Conservation (phyloP, 257 asterid species). For the Nyctanthes arbortristis region DNA sequence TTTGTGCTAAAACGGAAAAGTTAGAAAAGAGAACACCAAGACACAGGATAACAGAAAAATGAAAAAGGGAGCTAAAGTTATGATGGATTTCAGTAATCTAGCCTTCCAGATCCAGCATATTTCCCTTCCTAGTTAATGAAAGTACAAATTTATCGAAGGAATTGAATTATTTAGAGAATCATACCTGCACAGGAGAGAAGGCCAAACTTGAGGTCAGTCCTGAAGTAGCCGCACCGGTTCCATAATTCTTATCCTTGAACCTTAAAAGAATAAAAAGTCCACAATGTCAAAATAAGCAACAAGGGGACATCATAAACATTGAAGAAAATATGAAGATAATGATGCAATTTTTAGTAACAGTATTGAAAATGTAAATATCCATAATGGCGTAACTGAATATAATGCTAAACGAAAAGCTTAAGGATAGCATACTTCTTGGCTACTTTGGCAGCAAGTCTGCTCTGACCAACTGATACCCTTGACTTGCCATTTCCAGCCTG, state of each 20-base stretch:
- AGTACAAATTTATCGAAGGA: neutral
- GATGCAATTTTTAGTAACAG: neutral
- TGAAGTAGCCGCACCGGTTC: constrained; percentile 90
- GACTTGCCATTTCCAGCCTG: constrained; percentile 96
- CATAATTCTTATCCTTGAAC: constrained; percentile 72
- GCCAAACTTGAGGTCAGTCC: constrained; percentile 96
- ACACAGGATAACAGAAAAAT: too few relatives aligned
- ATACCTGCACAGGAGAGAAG: constrained; percentile 98
- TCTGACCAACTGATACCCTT: constrained; percentile 80
- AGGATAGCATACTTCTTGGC: constrained; percentile 68
- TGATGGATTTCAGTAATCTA: too few relatives aligned
- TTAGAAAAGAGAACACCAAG: too few relatives aligned
- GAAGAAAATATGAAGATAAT: neutral
- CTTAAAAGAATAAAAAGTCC: constrained; percentile 36
- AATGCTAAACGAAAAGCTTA: neutral
- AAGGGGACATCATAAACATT: constrained; percentile 8
- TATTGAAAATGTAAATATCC: neutral
- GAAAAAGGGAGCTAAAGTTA: too few relatives aligned
- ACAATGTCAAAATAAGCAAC: constrained; percentile 15
- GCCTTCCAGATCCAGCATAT: neutral
- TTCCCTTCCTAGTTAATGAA: neutral
- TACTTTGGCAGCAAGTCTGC: constrained; percentile 87
- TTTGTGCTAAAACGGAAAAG: too few relatives aligned
- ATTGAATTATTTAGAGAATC: constrained; percentile 13
- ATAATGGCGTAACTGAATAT: neutral